Evolutionary conservation across 805 yeast species (phyloP).

Genomic region (Wickerhamiella slavikovae): DNA sequence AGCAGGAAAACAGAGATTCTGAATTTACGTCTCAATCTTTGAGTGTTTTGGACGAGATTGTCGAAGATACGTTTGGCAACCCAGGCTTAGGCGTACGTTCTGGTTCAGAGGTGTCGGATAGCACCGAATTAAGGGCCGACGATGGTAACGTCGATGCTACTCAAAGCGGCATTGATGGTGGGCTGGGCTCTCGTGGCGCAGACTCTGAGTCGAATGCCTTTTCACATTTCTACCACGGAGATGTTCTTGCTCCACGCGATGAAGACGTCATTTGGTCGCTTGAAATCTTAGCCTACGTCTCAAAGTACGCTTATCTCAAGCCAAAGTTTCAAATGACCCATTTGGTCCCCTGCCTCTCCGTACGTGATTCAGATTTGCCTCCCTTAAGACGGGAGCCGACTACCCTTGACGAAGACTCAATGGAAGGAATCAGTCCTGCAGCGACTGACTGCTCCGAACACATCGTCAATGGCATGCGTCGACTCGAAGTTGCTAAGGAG

Average conservation of each 20-base stretch:
- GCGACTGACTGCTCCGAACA: not conserved
- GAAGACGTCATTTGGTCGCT: conserved; percentile 90
- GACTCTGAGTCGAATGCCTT: not conserved
- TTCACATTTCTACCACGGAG: conserved; percentile 30
- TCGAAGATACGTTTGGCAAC: not conserved
- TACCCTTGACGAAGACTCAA: conserved; percentile 6
- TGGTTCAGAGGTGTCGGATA: no score
- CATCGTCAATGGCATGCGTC: not conserved
- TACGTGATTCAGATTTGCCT: conserved; percentile 14
- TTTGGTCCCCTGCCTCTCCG: conserved; percentile 48
- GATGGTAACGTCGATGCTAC: no score
- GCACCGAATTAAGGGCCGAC: no score
- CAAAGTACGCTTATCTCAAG: conserved; percentile 71
- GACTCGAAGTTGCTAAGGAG: not conserved
- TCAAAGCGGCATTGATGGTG: no score
- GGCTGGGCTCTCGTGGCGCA: not conserved
- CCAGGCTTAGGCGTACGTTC: no score
- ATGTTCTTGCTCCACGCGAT: conserved; percentile 70
- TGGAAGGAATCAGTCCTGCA: not conserved
- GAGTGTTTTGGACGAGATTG: no score
- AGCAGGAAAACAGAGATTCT: not conserved
- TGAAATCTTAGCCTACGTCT: conserved; percentile 78
- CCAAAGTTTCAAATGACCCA: conserved; percentile 55
- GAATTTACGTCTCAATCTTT: not conserved
- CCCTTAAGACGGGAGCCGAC: conserved; percentile 7